Evolutionary conservation across 495 filamentous ascomycete genomes (phyloP).

Genomic region (Letharia lupina): DNA sequence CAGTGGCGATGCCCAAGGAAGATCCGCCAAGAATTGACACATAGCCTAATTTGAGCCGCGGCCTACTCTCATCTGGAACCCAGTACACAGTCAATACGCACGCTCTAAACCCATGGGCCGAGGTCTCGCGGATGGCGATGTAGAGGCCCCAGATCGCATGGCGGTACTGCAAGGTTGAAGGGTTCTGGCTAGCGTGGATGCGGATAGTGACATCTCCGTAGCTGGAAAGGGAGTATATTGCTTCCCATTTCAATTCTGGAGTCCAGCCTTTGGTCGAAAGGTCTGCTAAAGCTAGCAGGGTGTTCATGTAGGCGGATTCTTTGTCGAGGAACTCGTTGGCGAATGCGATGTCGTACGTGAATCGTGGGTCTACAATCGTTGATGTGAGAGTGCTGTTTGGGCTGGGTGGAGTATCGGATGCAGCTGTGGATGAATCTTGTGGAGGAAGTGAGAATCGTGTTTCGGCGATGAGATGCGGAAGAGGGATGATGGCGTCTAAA

Average conservation of each 20-base stretch:
- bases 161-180: neutral
- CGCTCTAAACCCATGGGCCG: neutral
- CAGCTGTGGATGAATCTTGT: neutral
- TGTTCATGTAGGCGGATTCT: neutral
- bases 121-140: neutral
- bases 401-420: neutral
- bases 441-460: neutral
- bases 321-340: neutral
- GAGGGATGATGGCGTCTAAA: neutral
- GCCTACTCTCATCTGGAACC: neutral
- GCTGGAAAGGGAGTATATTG: neutral
- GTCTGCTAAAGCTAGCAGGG: neutral
- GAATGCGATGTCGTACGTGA: neutral
- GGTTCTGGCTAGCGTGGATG: neutral
- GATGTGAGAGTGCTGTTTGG: neutral
- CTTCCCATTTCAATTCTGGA: neutral
- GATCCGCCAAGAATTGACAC: neutral
- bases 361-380: neutral
- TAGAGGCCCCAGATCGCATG: neutral
- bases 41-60: neutral
- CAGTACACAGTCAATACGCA: neutral
- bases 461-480: neutral
- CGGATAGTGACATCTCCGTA: neutral
- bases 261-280: conserved; percentile 2
- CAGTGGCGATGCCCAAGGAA: neutral